phyloP scores from a whole-genome alignment of 352 stramenopile genomes.

The Phytophthora uliginosa region DNA sequence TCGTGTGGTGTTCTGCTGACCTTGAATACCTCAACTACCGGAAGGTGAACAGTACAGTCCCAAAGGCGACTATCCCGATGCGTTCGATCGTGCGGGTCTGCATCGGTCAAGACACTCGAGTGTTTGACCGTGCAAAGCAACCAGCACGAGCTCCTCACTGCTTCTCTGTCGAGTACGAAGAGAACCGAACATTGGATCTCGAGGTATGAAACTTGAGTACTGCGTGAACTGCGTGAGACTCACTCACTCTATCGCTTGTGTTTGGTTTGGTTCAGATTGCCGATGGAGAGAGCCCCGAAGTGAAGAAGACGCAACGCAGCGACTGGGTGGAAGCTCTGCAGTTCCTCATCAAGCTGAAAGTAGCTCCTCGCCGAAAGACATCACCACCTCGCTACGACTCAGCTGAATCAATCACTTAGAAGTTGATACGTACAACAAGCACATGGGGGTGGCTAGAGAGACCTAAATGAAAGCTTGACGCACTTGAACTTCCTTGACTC shows the following conservation, averaged over 20 bases:
- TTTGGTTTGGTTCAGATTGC: constrained; percentile 50
- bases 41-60: constrained; percentile 48
- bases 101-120: constrained; percentile 62
- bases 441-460: too few species aligned
- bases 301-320: constrained; percentile 66
- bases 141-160: constrained; percentile 60
- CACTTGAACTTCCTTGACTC: constrained; percentile 2
- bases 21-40: constrained; percentile 85
- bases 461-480: not conserved
- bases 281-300: constrained; percentile 67
- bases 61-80: constrained; percentile 74
- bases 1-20: constrained; percentile 83
- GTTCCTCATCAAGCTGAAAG: constrained; percentile 81
- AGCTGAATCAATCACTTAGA: not conserved
- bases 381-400: constrained; percentile 15
- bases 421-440: not conserved
- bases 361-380: constrained; percentile 12
- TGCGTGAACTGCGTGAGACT: too few species aligned
- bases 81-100: constrained; percentile 52
- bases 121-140: constrained; percentile 76
- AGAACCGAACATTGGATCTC: constrained; percentile 75
- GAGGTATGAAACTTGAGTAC: constrained; percentile 45
- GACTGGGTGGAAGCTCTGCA: constrained; percentile 82
- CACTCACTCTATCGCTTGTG: not conserved
- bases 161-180: constrained; percentile 86